Evolutionary conservation across 306 rosid species (phyloP).

Genomic region (Cicer bijugum): DNA sequence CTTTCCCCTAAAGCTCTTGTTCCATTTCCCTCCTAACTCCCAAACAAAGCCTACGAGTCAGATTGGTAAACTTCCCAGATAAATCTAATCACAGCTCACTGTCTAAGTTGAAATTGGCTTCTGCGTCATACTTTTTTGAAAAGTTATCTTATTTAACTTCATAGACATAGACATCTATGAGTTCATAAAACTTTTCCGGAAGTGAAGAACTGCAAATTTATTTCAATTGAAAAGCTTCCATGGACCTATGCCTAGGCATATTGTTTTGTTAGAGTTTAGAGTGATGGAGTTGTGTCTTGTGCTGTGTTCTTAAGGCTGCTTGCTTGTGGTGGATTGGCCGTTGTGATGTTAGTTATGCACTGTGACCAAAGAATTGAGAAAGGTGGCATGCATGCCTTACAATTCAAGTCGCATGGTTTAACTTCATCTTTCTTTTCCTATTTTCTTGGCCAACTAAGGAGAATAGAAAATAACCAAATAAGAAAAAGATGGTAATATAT

Average conservation of each 20-base stretch:
- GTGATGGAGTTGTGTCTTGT: slow-evolving; percentile 10
- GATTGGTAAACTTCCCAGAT: background rate
- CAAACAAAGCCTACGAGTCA: background rate
- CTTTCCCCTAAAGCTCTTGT: too few species aligned
- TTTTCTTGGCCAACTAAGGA: slow-evolving; percentile 34
- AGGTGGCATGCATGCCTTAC: slow-evolving; percentile 39
- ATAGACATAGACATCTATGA: background rate
- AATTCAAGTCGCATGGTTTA: slow-evolving; percentile 31
- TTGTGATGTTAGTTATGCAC: slow-evolving; percentile 36
- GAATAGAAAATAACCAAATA: background rate
- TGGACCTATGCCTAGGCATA: slow-evolving; percentile 13
- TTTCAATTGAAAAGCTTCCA: background rate
- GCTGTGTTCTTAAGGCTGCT: slow-evolving; percentile 16
- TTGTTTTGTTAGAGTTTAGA: background rate
- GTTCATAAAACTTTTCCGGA: background rate
- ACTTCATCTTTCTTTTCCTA: slow-evolving; percentile 17
- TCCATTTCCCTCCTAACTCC: too few species aligned
- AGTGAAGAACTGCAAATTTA: background rate
- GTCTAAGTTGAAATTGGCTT: background rate
- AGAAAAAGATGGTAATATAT: slow-evolving; percentile 16
- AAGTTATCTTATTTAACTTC: background rate
- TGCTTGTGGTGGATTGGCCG: slow-evolving; percentile 1
- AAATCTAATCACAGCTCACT: background rate
- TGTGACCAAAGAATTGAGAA: slow-evolving; percentile 17
- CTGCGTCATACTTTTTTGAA: background rate